These are phyloP conservation scores for Papilionanthe hybrid DNA, from an alignment of 116 monocot species.

Conservation along the genomic window DNA sequence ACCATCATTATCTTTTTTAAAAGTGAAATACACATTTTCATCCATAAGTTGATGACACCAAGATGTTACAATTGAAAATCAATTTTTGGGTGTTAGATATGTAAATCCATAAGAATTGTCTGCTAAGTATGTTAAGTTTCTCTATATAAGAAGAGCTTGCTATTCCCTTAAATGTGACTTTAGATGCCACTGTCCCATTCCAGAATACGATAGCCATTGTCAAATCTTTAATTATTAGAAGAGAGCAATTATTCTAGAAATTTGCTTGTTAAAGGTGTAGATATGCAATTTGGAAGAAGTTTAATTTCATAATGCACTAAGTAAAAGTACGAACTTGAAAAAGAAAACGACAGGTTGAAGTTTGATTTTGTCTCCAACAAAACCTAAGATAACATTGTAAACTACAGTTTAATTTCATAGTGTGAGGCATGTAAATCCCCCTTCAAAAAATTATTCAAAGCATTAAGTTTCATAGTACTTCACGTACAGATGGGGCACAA, in stretches of 20 bases:
- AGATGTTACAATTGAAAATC: no score
- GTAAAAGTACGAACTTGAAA: neutral
- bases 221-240: neutral
- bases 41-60: no score
- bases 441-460: neutral
- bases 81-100: no score
- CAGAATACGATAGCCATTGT: neutral
- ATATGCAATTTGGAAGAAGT: neutral
- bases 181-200: no score
- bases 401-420: neutral
- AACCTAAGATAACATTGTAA: neutral
- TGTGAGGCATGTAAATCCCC: neutral
- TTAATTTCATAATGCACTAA: neutral
- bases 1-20: no score
- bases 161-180: no score
- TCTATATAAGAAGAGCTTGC: no score
- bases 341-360: neutral
- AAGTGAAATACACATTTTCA: no score
- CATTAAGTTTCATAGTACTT: neutral
- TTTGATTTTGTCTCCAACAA: neutral
- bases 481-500: constrained; percentile 54
- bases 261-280: neutral
- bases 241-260: neutral
- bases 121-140: no score
- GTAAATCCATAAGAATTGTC: no score